Percentiles rank a stretch among this genome's conserved stretches.
Conservation (phyloP, 495 filamentous ascomycete species). For the Ramalina intermedia region DNA sequence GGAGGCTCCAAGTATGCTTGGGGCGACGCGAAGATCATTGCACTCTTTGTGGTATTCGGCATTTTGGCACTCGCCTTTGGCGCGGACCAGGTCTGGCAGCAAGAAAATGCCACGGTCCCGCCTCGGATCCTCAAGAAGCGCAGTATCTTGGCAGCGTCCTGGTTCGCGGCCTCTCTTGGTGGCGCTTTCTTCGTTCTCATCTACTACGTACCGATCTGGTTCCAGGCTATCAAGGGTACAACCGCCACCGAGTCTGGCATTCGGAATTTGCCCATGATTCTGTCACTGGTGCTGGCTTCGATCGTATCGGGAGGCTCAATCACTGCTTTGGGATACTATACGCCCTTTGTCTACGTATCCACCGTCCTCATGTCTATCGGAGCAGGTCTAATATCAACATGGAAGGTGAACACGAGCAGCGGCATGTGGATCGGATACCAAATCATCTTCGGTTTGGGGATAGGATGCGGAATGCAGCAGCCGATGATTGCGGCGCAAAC, state of each 20-base stretch:
- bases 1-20: slow-evolving; percentile 59
- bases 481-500: slow-evolving; percentile 56
- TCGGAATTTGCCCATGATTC: slow-evolving; percentile 59
- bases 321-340: slow-evolving; percentile 57
- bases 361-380: slow-evolving; percentile 49
- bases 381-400: slow-evolving; percentile 54
- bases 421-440: slow-evolving; percentile 68
- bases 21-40: slow-evolving; percentile 50
- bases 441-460: slow-evolving; percentile 50
- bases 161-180: slow-evolving; percentile 42
- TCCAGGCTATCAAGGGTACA: slow-evolving; percentile 67
- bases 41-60: slow-evolving; percentile 54
- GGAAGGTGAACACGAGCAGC: slow-evolving; percentile 36
- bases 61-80: slow-evolving; percentile 50
- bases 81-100: slow-evolving; percentile 47
- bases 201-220: slow-evolving; percentile 67
- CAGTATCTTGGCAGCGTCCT: slow-evolving; percentile 40
- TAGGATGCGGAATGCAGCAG: slow-evolving; percentile 56
- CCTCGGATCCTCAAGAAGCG: slow-evolving; percentile 57
- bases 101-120: slow-evolving; percentile 65
- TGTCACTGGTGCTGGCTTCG: slow-evolving; percentile 44
- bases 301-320: slow-evolving; percentile 48
- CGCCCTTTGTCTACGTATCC: slow-evolving; percentile 52
- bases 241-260: slow-evolving; percentile 59
- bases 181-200: slow-evolving; percentile 28